These are phyloP conservation scores for Daldinia loculata DNA, from an alignment of 495 filamentous ascomycete genomes.

Conservation along the genomic window DNA sequence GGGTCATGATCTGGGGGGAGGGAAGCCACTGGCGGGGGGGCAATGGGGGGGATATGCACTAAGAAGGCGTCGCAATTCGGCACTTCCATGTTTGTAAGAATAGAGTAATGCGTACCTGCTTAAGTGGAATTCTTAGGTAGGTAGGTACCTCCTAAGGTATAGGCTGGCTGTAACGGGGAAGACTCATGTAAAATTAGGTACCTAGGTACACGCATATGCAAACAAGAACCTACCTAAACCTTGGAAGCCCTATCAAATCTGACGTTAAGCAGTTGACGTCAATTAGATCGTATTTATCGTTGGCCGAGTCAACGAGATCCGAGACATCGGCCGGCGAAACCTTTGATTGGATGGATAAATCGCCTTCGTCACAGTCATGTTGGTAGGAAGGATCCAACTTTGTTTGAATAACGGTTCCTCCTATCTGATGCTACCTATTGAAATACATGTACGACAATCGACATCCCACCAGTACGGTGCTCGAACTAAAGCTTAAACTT, in stretches of 20 bases:
- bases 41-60: neutral
- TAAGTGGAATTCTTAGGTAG: neutral
- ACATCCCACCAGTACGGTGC: constrained; percentile 13
- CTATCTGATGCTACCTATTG: constrained; percentile 10
- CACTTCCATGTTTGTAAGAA: constrained; percentile 27
- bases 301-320: constrained; percentile 30
- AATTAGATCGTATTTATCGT: constrained; percentile 26
- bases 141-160: neutral
- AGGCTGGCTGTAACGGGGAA: neutral
- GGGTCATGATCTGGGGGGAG: constrained; percentile 24
- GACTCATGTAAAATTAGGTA: neutral
- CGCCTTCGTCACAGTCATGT: constrained; percentile 27
- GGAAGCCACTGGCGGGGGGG: neutral
- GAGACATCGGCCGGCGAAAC: constrained; percentile 7
- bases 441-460: neutral
- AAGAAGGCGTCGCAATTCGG: constrained; percentile 21
- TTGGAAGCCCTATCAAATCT: neutral
- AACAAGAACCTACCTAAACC: neutral
- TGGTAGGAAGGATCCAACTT: constrained; percentile 15
- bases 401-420: constrained; percentile 1
- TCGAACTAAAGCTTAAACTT: constrained; percentile 16
- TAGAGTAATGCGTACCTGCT: constrained; percentile 20
- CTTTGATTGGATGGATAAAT: constrained; percentile 35
- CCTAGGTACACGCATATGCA: neutral
- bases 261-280: constrained; percentile 23